These are phyloP conservation scores for Rhizoclosmatium sp. DNA, from an alignment of 192 early-diverging fungal species.

Conservation along the genomic window DNA sequence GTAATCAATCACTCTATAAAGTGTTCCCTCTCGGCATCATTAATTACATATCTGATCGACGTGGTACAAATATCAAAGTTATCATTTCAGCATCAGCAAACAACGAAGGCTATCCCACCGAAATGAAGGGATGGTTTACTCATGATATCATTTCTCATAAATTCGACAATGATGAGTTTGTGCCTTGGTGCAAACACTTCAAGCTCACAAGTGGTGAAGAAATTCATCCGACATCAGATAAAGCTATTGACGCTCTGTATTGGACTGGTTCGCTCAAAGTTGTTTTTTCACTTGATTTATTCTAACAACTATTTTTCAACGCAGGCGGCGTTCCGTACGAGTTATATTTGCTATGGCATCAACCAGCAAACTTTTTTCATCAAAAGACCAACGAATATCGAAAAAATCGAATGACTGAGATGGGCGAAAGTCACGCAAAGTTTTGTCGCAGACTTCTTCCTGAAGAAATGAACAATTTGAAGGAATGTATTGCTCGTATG, in stretches of 20 bases:
- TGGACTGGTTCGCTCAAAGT: conserved; percentile 15
- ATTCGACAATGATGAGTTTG: conserved; percentile 34
- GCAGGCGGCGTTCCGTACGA: conserved; percentile 30
- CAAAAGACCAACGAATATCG: conserved; percentile 29
- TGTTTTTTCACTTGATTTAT: neutral
- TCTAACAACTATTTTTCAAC: neutral
- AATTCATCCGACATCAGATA: conserved; percentile 25
- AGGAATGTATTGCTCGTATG: conserved; percentile 15
- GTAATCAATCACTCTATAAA: neutral
- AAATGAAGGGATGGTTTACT: conserved; percentile 37
- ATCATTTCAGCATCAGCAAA: conserved; percentile 34
- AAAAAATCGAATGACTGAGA: conserved; percentile 15
- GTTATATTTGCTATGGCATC: conserved; percentile 29
- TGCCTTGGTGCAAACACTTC: conserved; percentile 27
- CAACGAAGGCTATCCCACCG: conserved; percentile 35
- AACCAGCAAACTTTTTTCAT: conserved; percentile 13
- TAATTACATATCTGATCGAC: neutral
- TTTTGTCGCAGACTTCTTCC: conserved; percentile 19
- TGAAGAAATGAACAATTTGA: neutral
- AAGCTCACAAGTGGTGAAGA: conserved; percentile 17
- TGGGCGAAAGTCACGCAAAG: conserved; percentile 11
- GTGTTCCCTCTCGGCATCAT: conserved; percentile 32
- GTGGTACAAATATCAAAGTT: conserved; percentile 21
- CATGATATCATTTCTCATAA: conserved; percentile 27
- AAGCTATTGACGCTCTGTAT: conserved; percentile 31